Conservation (phyloP, 495 filamentous ascomycete genomes). For the Recurvomyces mirabilis region DNA sequence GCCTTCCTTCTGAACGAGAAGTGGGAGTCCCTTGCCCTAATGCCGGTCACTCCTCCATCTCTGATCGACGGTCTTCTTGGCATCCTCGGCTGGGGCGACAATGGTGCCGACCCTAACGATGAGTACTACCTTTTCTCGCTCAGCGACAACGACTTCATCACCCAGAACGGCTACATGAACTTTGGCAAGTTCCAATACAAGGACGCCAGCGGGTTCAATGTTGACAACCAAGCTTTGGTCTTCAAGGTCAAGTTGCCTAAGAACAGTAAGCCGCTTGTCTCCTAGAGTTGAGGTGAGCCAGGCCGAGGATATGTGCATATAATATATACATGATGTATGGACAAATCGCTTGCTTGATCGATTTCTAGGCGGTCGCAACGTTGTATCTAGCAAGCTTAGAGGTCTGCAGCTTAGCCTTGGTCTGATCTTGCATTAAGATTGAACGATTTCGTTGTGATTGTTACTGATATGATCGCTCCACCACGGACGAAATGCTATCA, state of each 20-base stretch:
- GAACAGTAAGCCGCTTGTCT: constrained; percentile 18
- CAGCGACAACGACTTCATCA: constrained; percentile 74
- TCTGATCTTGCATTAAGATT: too few species aligned
- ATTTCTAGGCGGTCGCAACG: neutral
- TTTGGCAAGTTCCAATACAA: constrained; percentile 48
- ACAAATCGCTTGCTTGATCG: neutral
- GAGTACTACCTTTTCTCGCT: constrained; percentile 62
- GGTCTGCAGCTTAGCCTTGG: too few species aligned
- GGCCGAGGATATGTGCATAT: too few species aligned
- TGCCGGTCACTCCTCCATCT: constrained; percentile 54
- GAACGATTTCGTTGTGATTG: too few species aligned
- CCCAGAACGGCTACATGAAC: constrained; percentile 48
- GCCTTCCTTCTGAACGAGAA: constrained; percentile 59
- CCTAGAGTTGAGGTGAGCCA: constrained; percentile 2
- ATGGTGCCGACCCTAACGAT: constrained; percentile 31
- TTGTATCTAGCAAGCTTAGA: too few species aligned
- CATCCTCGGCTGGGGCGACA: too few species aligned
- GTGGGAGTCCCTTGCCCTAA: constrained; percentile 62
- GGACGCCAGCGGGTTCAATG: constrained; percentile 50
- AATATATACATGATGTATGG: neutral
- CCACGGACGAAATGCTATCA: too few species aligned
- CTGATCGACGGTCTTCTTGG: too few species aligned
- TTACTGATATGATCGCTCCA: too few species aligned
- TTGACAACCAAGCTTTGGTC: constrained; percentile 61
- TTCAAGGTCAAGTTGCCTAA: constrained; percentile 55